Evolutionary conservation across 1,284 basidiomycete species (phyloP), one percentile per base, ranked within the genome.

Genomic region (Porodaedalea pini): DNA sequence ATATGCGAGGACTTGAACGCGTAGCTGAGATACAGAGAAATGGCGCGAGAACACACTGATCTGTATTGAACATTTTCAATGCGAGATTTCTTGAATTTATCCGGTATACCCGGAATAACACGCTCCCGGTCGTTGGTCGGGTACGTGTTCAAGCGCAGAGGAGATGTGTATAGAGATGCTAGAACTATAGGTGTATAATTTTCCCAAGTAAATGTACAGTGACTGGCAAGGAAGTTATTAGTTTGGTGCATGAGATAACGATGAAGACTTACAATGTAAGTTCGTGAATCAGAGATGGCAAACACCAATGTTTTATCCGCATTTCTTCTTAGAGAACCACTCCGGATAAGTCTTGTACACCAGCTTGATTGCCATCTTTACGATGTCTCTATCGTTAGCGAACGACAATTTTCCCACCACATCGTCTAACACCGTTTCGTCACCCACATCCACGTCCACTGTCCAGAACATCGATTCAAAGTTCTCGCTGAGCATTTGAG

Each of bases 401-500:
- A 55, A 63, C 23, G 56, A 47, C 29, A 63, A 44, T 27, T 43
- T 48, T n/a, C 4, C 27, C n/a, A 57, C 51, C 13, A 54, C 57
- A 37, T 41, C 51, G 32, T 61, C 57, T 21, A 58, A 32, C n/a
- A 31, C 54, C 39, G 19, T 27, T 21, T 59, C 54, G 48, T 51
- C 29, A 7, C 48, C 50, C 31, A 56, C 51, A 39, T 59, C 48
- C 21, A 51, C 49, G 48, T 56, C 44, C 21, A 59, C 48, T 21
- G 47, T 36, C 36, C 54, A 58, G 17, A 63, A 53, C 49, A 40
- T 44, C 23, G 60, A 58, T 17, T 61, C 61, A 34, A 58, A 63
- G 51, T 63, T 61, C 31, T 63, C 61, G 59, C 51, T 50, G 17
- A 29, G 52, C 53, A 58, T 61, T 50, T 61, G 60, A 4, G 60